These are phyloP conservation scores for Boletus bicolor DNA, from an alignment of 768 basidiomycete species.

Conservation along the genomic window DNA sequence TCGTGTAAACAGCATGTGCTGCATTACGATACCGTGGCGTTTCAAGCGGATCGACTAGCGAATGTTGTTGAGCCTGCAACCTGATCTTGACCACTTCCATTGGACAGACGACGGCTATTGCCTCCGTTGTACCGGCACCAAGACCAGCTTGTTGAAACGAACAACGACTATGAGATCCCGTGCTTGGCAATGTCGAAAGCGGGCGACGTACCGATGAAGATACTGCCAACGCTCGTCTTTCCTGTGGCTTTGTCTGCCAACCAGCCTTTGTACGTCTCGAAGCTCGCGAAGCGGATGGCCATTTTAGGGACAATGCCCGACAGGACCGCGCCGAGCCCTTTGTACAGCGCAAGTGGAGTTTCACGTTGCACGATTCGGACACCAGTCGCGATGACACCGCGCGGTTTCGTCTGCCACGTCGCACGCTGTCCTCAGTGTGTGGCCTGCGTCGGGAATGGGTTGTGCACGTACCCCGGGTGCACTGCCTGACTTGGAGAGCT, in stretches of 20 bases:
- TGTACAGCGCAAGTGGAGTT: slow-evolving; percentile 94
- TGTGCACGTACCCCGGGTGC: slow-evolving; percentile 71
- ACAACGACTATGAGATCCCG: not conserved
- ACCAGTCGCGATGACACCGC: slow-evolving; percentile 92
- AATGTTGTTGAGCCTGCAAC: slow-evolving; percentile 96
- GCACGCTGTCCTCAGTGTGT: not conserved
- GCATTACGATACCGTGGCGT: slow-evolving; percentile 94
- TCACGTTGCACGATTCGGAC: slow-evolving; percentile 83
- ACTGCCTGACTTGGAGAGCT: slow-evolving; percentile 80
- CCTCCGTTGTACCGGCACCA: slow-evolving; percentile 94
- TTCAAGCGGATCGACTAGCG: slow-evolving; percentile 93
- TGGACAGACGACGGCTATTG: slow-evolving; percentile 90
- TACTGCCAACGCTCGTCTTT: slow-evolving; percentile 70
- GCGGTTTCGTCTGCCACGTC: slow-evolving; percentile 72
- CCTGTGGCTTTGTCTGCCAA: slow-evolving; percentile 76
- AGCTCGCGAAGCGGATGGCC: slow-evolving; percentile 98
- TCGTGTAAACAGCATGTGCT: slow-evolving; percentile 92
- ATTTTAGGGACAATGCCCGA: slow-evolving; percentile 99
- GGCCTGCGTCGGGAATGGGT: not conserved
- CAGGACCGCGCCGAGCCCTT: slow-evolving; percentile 94
- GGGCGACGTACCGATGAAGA: slow-evolving; percentile 75
- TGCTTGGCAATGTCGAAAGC: not conserved
- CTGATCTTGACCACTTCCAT: slow-evolving; percentile 99
- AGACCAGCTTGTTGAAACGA: slow-evolving; percentile 68
- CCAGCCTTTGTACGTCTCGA: slow-evolving; percentile 89